Conservation (phyloP, 1,139 yeast genomes). For the Hansenula lynferdii region DNA sequence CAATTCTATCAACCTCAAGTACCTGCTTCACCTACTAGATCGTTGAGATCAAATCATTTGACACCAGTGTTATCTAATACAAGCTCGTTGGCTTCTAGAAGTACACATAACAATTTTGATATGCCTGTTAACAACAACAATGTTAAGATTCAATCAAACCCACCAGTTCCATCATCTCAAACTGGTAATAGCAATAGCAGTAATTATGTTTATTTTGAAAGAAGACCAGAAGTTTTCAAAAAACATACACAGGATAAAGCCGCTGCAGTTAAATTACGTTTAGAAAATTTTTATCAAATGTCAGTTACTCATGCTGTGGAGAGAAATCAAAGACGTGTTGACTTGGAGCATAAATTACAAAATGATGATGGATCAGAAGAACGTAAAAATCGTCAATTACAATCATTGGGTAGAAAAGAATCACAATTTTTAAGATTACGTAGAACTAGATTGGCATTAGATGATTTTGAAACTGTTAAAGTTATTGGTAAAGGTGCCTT, state of each 20-base stretch:
- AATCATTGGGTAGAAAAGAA: slow-evolving; percentile 68
- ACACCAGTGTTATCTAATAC: slow-evolving; percentile 21
- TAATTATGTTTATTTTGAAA: slow-evolving; percentile 68
- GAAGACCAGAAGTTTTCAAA: slow-evolving; percentile 76
- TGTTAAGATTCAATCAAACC: slow-evolving; percentile 8
- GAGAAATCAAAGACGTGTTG: slow-evolving; percentile 72
- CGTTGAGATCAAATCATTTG: slow-evolving; percentile 18
- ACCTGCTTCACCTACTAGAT: slow-evolving; percentile 22
- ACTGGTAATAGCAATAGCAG: no score
- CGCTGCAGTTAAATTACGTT: slow-evolving; percentile 62
- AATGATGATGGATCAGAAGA: slow-evolving; percentile 72
- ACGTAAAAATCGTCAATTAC: slow-evolving; percentile 67
- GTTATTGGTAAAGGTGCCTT: slow-evolving; percentile 87
- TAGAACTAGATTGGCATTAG: slow-evolving; percentile 68
- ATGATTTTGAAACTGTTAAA: slow-evolving; percentile 73
- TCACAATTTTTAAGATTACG: slow-evolving; percentile 71
- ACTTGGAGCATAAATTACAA: slow-evolving; percentile 60
- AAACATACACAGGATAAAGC: slow-evolving; percentile 70
- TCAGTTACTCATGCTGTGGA: slow-evolving; percentile 79
- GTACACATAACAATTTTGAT: slow-evolving; percentile 8
- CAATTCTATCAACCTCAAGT: slow-evolving; percentile 22
- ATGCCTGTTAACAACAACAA: slow-evolving; percentile 3
- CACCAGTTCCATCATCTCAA: slow-evolving; percentile 2
- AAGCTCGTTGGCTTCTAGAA: slow-evolving; percentile 17
- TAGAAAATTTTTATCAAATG: slow-evolving; percentile 73